Conservation (phyloP, 1,284 basidiomycete species). For the Ceratobasidium sp. region DNA sequence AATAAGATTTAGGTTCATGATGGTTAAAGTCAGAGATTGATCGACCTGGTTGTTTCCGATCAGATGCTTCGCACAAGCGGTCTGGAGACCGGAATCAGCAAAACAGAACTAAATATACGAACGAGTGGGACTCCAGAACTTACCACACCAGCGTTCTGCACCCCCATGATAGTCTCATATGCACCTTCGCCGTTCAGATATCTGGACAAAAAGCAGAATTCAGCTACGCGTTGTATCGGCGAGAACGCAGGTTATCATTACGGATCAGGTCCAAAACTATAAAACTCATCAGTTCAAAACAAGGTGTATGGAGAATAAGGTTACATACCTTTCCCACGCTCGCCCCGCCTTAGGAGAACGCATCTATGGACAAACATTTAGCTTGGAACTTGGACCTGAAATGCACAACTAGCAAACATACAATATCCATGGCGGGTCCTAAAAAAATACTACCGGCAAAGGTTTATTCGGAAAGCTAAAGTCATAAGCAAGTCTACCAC, state of each 20-base stretch:
- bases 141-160: slow-evolving; percentile 41
- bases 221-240: neutral
- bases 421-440: slow-evolving; percentile 40
- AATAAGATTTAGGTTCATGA: neutral
- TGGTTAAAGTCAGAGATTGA: neutral
- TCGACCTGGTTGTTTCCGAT: slow-evolving; percentile 46
- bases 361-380: slow-evolving; percentile 22
- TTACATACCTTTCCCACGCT: slow-evolving; percentile 41
- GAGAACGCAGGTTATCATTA: neutral
- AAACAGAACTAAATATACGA: neutral
- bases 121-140: neutral
- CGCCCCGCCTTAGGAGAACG: slow-evolving; percentile 40
- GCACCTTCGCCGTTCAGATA: slow-evolving; percentile 42
- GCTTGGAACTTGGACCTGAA: neutral
- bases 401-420: neutral
- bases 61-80: slow-evolving; percentile 49
- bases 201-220: neutral
- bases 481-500: neutral
- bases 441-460: slow-evolving; percentile 30
- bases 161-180: slow-evolving; percentile 43
- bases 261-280: slow-evolving; percentile 41
- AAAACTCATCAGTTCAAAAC: neutral
- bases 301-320: neutral
- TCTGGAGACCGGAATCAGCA: neutral
- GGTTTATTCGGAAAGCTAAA: neutral